A percentile compares a stretch with the other conserved stretches of the same genome.
These are phyloP conservation scores for Cercophora scortea DNA, from an alignment of 495 filamentous ascomycete species.

Conservation along the genomic window DNA sequence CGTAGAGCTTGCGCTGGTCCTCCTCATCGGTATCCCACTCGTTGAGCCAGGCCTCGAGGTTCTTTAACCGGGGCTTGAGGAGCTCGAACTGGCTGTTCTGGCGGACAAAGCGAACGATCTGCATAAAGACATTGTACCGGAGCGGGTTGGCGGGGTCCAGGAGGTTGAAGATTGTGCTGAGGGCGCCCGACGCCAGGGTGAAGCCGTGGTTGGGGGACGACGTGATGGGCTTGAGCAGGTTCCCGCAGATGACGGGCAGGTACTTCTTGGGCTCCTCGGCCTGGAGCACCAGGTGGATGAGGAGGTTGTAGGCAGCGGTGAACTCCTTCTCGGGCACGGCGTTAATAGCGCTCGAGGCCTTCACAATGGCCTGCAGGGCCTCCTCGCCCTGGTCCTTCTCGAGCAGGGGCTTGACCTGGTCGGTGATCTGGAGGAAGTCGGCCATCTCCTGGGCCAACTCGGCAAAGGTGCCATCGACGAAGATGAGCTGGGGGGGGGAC, in stretches of 20 bases:
- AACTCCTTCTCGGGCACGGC: conserved; percentile 91
- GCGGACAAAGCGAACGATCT: conserved; percentile 74
- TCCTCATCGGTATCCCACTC: conserved; percentile 78
- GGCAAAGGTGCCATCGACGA: conserved; percentile 85
- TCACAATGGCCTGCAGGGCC: conserved; percentile 79
- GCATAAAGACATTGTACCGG: conserved; percentile 82
- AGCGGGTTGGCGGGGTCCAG: conserved; percentile 64
- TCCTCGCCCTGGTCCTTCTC: conserved; percentile 70
- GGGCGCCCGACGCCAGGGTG: conserved; percentile 73
- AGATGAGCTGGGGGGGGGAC: conserved; percentile 44
- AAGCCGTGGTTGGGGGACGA: conserved; percentile 78
- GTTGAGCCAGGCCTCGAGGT: conserved; percentile 70
- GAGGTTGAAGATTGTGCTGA: conserved; percentile 96
- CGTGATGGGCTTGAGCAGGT: conserved; percentile 77
- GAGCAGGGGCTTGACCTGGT: conserved; percentile 68
- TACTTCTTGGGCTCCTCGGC: conserved; percentile 74
- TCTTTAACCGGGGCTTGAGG: conserved; percentile 68
- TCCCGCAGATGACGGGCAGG: conserved; percentile 76
- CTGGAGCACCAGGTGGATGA: conserved; percentile 85
- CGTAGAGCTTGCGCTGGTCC: conserved; percentile 71
- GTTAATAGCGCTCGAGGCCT: conserved; percentile 63
- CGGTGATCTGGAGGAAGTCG: conserved; percentile 62
- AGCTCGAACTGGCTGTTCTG: conserved; percentile 65
- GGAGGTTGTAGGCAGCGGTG: conserved; percentile 87
- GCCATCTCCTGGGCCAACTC: conserved; percentile 87